Base-by-base conservation (phyloP, 495 filamentous ascomycete genomes). In the Aspergillus haitiensis region DNA sequence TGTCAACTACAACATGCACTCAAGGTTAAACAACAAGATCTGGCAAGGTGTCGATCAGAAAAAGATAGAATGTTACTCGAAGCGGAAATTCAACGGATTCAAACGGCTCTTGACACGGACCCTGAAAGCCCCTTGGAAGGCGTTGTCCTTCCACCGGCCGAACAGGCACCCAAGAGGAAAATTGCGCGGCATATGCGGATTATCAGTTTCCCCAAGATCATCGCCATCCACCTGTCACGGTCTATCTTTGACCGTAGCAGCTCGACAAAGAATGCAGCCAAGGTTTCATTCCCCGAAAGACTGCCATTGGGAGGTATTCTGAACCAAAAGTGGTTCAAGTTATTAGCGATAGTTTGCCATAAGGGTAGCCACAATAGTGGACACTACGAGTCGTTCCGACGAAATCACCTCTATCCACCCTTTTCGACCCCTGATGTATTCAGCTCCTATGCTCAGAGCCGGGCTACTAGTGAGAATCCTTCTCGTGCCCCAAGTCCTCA, bases 341-440 rank as follows among this genome's bases (percentile, higher is more conserved):
- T 99, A 4, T 84, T 95, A 2, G 90, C 88, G 10, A 86, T 96
- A 44, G 88, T 99, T 50, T 94, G 89, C 32, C 94, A 99, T 68
- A 97, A 96, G 67, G 94, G 94, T 16, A 95, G 89, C 59, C 94
- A 99, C 73, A 86, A 96, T 64, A 96, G 91, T 59, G 94, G 94
- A 1, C 94, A 99, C 70, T 99, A 99, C 72, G 94, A 99, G 70
- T 91, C 92, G 2, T 98, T 98, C 74, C 83, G 94, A 33, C 84
- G 94, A n/a, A 96, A 97, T 71, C 85, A 86, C 57, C 68, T 87
- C 39, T 86, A 81, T 52, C 78, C 84, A 1, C 91, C 92, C 0
- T 97, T 84, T 64, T 90, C 91, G 0, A 97, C 91, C 0, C 90
- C 91, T 0, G 84, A 88, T 68, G 82, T 84, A 0, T 91, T 93